A percentile compares a stretch with the other conserved stretches of the same genome.
These are phyloP conservation scores for Boletus insuetus DNA, from an alignment of 768 basidiomycete species.

Conservation along the genomic window DNA sequence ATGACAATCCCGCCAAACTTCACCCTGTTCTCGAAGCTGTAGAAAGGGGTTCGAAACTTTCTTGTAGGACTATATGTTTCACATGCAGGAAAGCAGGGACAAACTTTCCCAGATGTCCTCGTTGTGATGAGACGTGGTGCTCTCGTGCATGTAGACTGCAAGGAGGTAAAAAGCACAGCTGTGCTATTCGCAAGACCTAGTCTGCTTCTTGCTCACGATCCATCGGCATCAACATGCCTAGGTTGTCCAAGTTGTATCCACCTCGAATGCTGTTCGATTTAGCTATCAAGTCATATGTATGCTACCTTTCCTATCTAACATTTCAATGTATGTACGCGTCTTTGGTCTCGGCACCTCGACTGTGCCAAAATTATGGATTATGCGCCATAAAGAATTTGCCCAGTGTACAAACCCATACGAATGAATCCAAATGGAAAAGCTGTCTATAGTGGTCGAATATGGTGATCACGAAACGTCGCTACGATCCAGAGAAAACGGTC, in stretches of 20 bases:
- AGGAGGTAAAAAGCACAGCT: conserved; percentile 51
- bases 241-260: background rate
- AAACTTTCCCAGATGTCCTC: conserved; percentile 61
- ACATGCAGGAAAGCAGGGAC: conserved; percentile 51
- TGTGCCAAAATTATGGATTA: background rate
- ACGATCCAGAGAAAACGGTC: conserved; percentile 53
- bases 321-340: background rate
- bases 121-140: conserved; percentile 61
- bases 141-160: conserved; percentile 58
- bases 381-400: background rate
- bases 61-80: conserved; percentile 42
- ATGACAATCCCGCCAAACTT: conserved; percentile 7
- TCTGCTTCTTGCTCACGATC: background rate
- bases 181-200: conserved; percentile 25
- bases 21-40: conserved; percentile 50
- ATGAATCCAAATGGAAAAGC: no score
- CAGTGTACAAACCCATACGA: background rate
- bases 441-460: background rate
- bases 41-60: conserved; percentile 53
- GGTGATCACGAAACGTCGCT: conserved; percentile 1
- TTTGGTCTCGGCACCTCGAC: background rate
- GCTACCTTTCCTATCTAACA: background rate
- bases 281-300: background rate
- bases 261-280: background rate
- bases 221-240: background rate